Evolutionary conservation across 345 rosid genomes (phyloP), one percentile per base, ranked within the genome.

Genomic region (Gossypium stocksii): DNA sequence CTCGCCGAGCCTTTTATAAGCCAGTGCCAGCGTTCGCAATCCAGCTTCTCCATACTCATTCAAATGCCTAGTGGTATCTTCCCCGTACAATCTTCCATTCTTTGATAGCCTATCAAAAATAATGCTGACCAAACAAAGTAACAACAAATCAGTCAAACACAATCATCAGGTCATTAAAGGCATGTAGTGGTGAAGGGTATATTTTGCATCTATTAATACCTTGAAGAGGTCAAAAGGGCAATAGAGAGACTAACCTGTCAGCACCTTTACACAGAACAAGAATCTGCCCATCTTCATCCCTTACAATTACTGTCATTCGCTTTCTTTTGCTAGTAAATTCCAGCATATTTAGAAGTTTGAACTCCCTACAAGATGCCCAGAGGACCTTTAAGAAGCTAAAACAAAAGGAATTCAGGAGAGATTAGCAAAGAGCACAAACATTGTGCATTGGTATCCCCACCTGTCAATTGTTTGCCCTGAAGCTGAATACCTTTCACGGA

Each of bases 281-380:
- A 76, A 93, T 85, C 86, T 90, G 89, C 16, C 94, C 98, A 69
- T 88, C 85, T 84, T 89, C 94, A 56, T 91, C 96, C 9, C 76
- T 84, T 76, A 95, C 88, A 75, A 95, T 86, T 11, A 95, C 99
- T 1, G 98, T 83, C 99, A 95, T 95, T 76, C 99, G 82, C 86
- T 95, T 95, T 82, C 99, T 90, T 86, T 89, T 91, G 89, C 99
- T 95, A 2, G 97, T 95, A 77, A 95, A 95, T 66, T 93, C 99
- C 90, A 95, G 82, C 80, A 86, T 77, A 82, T 88, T 93, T 75
- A 95, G 90, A 84, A 95, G 82, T 83, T 90, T 93, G 85, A 78
- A 95, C 87, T 93, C 98, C 84, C 99, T 95, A 94, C 69, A 81
- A 75, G 54, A 84, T 74, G 69, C 45, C 25, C 48, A 61, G 43